phyloP scores from a whole-genome alignment of 2,329 filamentous ascomycete genomes.

The Madurella fahalii region DNA sequence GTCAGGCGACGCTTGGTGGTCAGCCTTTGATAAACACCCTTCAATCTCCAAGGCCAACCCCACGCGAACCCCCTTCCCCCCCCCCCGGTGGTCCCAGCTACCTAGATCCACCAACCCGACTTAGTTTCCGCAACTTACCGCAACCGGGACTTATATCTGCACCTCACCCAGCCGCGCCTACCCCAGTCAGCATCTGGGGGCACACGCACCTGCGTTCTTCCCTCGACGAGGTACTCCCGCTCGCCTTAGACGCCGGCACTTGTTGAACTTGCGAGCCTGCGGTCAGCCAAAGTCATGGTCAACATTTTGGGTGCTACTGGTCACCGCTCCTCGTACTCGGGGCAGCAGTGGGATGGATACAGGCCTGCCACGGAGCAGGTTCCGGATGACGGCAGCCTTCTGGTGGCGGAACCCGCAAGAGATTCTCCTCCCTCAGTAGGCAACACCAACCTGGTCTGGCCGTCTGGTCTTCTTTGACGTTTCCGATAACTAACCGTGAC shows the following conservation, averaged over 20 bases:
- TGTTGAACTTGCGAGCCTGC: neutral
- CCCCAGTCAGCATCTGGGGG: no score
- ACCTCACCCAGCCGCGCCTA: no score
- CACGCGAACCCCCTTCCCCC: no score
- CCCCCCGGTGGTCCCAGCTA: no score
- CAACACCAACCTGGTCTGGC: neutral
- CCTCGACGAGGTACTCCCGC: neutral
- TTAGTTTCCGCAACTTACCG: no score
- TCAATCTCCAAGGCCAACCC: no score
- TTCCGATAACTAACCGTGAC: constrained; percentile 5
- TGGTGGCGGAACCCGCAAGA: constrained; percentile 18
- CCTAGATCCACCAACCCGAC: no score
- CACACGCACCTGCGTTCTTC: neutral
- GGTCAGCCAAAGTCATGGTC: constrained; percentile 17
- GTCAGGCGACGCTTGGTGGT: neutral
- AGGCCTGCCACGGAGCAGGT: constrained; percentile 16
- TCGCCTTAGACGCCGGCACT: neutral
- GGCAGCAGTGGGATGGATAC: constrained; percentile 24
- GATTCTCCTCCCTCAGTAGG: constrained; percentile 24
- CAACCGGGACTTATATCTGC: no score
- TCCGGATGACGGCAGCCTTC: constrained; percentile 17
- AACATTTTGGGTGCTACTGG: constrained; percentile 4
- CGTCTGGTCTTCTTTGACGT: neutral
- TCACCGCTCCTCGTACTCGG: constrained; percentile 16
- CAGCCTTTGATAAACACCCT: no score